Evolutionary conservation across 306 rosid genomes (phyloP).

Genomic region (Oemleria cerasiformis): DNA sequence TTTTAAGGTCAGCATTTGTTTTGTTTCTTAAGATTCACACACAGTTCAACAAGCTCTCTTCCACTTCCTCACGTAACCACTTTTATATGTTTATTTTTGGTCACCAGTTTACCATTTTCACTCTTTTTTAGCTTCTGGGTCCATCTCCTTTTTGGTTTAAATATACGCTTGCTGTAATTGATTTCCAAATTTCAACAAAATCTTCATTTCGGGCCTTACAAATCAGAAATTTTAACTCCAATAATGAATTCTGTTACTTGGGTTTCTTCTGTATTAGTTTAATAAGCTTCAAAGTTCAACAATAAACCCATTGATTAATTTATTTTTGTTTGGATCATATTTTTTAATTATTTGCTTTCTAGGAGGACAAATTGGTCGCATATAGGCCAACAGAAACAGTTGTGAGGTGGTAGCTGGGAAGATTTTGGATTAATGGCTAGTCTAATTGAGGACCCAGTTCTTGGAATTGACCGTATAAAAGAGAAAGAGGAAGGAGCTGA

Average conservation of each 20-base stretch:
- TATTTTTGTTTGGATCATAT: background rate
- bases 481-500: conserved; percentile 24
- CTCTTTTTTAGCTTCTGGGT: background rate
- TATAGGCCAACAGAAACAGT: conserved; percentile 24
- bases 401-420: conserved; percentile 43
- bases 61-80: background rate
- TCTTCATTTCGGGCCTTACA: background rate
- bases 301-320: background rate
- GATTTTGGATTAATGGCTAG: conserved; percentile 60
- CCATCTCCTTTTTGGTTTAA: background rate
- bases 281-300: background rate
- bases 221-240: background rate
- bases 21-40: background rate
- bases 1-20: conserved; percentile 1
- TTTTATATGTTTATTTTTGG: background rate
- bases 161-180: background rate
- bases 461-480: conserved; percentile 42
- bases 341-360: background rate
- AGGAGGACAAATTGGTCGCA: conserved; percentile 16
- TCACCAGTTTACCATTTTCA: background rate
- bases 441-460: conserved; percentile 33
- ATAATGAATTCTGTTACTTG: background rate
- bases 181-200: background rate
- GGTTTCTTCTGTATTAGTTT: background rate
- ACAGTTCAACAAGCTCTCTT: conserved; percentile 6